Conservation (phyloP, 1,284 basidiomycete species). For the Termitomyces sp. region DNA sequence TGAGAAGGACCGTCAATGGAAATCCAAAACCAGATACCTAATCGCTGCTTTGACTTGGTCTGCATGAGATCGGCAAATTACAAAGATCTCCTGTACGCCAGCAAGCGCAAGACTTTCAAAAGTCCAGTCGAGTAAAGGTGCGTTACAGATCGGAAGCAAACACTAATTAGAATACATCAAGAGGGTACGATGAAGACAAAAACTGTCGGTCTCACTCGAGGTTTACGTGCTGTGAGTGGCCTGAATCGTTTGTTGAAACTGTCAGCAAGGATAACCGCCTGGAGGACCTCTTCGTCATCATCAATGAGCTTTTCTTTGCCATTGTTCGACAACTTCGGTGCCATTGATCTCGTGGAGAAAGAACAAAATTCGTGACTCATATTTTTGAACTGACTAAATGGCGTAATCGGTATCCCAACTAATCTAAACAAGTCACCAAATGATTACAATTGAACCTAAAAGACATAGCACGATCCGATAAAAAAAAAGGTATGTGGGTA, state of each 20-base stretch:
- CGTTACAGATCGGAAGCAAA: slow-evolving; percentile 91
- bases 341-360: slow-evolving; percentile 5
- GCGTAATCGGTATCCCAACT: slow-evolving; percentile 3
- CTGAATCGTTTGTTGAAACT: slow-evolving; percentile 92
- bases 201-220: slow-evolving; percentile 54
- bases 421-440: slow-evolving; percentile 7
- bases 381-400: slow-evolving; percentile 1
- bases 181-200: slow-evolving; percentile 13
- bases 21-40: slow-evolving; percentile 45
- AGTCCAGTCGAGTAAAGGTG: slow-evolving; percentile 92
- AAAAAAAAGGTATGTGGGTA: slow-evolving; percentile 50
- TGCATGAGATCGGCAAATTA: slow-evolving; percentile 86
- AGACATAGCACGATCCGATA: slow-evolving; percentile 51
- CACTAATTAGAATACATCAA: slow-evolving; percentile 47
- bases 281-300: slow-evolving; percentile 77
- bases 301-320: slow-evolving; percentile 59
- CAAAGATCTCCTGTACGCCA: slow-evolving; percentile 93
- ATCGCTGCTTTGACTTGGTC: slow-evolving; percentile 80
- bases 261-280: slow-evolving; percentile 92
- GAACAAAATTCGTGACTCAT: slow-evolving; percentile 14
- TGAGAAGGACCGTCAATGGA: slow-evolving; percentile 1
- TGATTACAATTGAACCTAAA: slow-evolving; percentile 57
- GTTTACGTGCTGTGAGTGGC: slow-evolving; percentile 80
- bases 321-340: slow-evolving; percentile 46
- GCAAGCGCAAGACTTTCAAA: slow-evolving; percentile 90